These are phyloP conservation scores for Colletotrichum eleusines DNA, from an alignment of 2,329 filamentous ascomycete genomes.

Conservation along the genomic window DNA sequence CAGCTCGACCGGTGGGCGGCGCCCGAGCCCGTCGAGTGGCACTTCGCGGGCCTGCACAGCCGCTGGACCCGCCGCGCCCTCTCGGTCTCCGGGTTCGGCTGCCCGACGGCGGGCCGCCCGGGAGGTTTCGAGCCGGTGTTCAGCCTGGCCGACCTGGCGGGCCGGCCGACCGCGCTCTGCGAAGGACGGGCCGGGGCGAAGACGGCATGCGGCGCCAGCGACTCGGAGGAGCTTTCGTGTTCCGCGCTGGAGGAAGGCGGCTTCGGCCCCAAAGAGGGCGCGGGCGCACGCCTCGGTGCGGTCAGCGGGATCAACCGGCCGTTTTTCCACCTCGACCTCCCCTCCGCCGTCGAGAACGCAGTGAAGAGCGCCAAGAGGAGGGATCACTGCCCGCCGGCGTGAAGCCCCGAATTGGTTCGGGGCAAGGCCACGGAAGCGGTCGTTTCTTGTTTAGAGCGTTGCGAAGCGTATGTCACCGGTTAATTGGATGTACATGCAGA, in stretches of 20 bases:
- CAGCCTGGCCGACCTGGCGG: constrained; percentile 43
- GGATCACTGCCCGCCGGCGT: background rate
- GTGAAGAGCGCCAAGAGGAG: constrained; percentile 39
- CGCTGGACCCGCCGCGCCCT: constrained; percentile 70
- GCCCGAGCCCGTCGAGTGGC: constrained; percentile 62
- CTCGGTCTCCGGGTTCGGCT: constrained; percentile 67
- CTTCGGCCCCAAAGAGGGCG: constrained; percentile 16
- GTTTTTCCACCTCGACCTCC: constrained; percentile 61
- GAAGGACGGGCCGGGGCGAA: background rate
- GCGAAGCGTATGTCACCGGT: background rate
- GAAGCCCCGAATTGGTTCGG: background rate
- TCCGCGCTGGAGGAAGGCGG: constrained; percentile 14
- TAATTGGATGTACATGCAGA: background rate
- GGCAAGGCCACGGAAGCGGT: background rate
- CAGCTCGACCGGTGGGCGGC: constrained; percentile 66
- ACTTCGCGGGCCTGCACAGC: constrained; percentile 66
- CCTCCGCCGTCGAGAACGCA: constrained; percentile 55
- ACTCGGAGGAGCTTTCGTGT: background rate
- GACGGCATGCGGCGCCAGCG: background rate
- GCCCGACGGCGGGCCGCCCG: constrained; percentile 44
- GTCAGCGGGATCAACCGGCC: constrained; percentile 58
- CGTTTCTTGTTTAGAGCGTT: background rate
- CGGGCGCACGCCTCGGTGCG: constrained; percentile 26
- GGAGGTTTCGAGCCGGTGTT: constrained; percentile 40
- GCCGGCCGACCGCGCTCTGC: constrained; percentile 12